Evolutionary conservation across 495 filamentous ascomycete species (phyloP), one percentile per base, ranked within the genome.

Genomic region (Hypoxylon fuscum): DNA sequence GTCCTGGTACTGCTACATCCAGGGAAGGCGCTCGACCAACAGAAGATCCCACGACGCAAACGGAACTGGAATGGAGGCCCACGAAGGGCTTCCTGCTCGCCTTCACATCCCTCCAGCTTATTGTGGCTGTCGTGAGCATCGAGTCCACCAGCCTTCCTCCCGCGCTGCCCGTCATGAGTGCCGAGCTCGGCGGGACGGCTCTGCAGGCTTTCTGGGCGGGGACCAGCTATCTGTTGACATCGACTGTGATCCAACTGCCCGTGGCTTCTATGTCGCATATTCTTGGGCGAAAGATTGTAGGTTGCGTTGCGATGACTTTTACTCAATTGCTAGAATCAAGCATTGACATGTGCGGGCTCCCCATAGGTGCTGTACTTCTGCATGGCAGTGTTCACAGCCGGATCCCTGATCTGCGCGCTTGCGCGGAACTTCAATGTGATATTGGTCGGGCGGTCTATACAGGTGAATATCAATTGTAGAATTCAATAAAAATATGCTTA

Each of bases 81-180:
- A 65, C 64, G 9, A 56, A 47, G 17, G 50, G 66, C 7, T 68
- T 79, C 25, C 57, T 72, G 7, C 51, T 81, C 11, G 81, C 81
- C n/a, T 87, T 89, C 62, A 27, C 68, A 18, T 85, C 87, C 0
- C 77, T 92, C 37, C 76, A 79, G 17, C 76, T 88, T 6, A 78
- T 91, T 20, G 83, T 84, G 0, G 72, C 92, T 29, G 87, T 88
- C 76, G 86, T 84, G 4, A 88, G 90, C 20, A 74, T 93, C 15
- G 90, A 93, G 72, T 88, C 87, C 1, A 92, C 90, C 2, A 90
- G 87, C 1, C 76, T 92, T 12, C 87, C 85, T 6, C 88, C 92
- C 17, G 90, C 90, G 3, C 69, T 93, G 40, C 89, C 90, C 1
- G 82, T 78, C 11, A 84, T 87, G 47, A 76, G 83, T 15, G 53